A percentile compares a stretch with the other conserved stretches of the same genome.
Evolutionary conservation across 495 filamentous ascomycete species (phyloP).

Genomic region (Niebla homalea): DNA sequence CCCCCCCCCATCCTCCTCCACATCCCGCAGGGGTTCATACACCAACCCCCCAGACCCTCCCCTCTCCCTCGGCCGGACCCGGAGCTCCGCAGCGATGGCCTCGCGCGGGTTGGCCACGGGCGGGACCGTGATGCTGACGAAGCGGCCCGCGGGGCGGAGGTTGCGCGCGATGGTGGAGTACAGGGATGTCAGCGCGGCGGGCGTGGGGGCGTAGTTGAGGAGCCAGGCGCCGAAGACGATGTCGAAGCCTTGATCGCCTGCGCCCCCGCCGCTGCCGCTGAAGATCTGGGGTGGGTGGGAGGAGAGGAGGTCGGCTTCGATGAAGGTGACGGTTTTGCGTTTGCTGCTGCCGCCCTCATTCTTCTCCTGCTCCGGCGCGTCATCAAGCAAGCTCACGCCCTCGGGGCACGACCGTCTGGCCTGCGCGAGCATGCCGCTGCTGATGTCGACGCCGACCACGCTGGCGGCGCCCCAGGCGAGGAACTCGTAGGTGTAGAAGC

Average conservation of each 20-base stretch:
- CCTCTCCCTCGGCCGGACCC: background rate
- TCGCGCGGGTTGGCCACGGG: background rate
- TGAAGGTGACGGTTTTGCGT: slow-evolving; percentile 6
- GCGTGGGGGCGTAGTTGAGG: slow-evolving; percentile 24
- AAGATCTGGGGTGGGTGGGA: slow-evolving; percentile 13
- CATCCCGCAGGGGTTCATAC: slow-evolving; percentile 1
- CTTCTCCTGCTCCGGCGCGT: background rate
- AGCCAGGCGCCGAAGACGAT: slow-evolving; percentile 25
- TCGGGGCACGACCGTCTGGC: slow-evolving; percentile 8
- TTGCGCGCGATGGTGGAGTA: slow-evolving; percentile 22
- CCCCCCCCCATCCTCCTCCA: background rate
- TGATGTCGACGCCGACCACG: slow-evolving; percentile 26
- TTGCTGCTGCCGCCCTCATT: background rate
- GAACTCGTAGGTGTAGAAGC: slow-evolving; percentile 14
- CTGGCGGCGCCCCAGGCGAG: slow-evolving; percentile 17
- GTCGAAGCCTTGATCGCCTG: slow-evolving; percentile 25
- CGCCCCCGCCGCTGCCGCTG: slow-evolving; percentile 3
- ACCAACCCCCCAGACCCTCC: slow-evolving; percentile 2
- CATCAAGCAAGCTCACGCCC: background rate
- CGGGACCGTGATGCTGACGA: slow-evolving; percentile 6
- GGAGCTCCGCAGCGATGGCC: background rate
- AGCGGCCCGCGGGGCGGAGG: slow-evolving; percentile 18
- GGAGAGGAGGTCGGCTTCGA: slow-evolving; percentile 15
- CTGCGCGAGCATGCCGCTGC: slow-evolving; percentile 19
- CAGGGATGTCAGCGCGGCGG: slow-evolving; percentile 19